Conservation (phyloP, 805 yeast species). For the Saccharomycopsis fodiens region DNA sequence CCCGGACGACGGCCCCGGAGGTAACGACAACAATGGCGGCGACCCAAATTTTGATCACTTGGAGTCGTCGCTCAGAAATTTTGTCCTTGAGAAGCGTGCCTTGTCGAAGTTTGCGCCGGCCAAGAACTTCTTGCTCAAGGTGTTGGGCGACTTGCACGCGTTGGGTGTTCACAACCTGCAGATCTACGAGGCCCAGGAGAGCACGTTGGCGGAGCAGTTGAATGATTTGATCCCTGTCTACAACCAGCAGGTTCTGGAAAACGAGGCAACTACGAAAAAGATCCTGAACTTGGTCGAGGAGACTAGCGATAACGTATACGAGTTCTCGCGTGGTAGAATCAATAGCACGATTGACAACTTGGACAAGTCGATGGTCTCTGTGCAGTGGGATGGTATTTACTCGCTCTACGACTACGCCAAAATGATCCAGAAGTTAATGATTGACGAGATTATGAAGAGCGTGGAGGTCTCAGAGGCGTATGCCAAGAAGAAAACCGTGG, state of each 20-base stretch:
- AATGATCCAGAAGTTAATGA: slow-evolving; percentile 60
- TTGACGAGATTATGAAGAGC: slow-evolving; percentile 54
- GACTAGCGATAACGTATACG: slow-evolving; percentile 50
- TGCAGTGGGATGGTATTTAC: slow-evolving; percentile 56
- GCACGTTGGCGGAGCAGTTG: slow-evolving; percentile 41
- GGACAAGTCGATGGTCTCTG: slow-evolving; percentile 32
- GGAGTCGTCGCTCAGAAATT: slow-evolving; percentile 78
- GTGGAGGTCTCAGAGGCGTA: slow-evolving; percentile 58
- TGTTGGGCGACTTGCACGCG: slow-evolving; percentile 55
- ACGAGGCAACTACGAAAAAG: slow-evolving; percentile 46
- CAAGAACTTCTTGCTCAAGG: slow-evolving; percentile 69
- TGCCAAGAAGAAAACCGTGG: slow-evolving; percentile 56
- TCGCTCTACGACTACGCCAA: slow-evolving; percentile 61
- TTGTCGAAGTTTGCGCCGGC: slow-evolving; percentile 89
- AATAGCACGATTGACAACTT: slow-evolving; percentile 39
- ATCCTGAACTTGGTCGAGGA: slow-evolving; percentile 59
- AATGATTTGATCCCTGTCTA: slow-evolving; percentile 56
- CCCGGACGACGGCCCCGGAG: slow-evolving; percentile 26
- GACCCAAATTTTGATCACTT: slow-evolving; percentile 73
- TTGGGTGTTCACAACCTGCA: slow-evolving; percentile 58
- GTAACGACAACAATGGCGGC: slow-evolving; percentile 22
- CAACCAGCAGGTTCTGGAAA: slow-evolving; percentile 43
- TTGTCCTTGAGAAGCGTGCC: slow-evolving; percentile 83
- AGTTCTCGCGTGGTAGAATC: slow-evolving; percentile 49
- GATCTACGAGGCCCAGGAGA: slow-evolving; percentile 43